Conservation (phyloP, 1,284 basidiomycete genomes). For the Retiboletus flavoniger region DNA sequence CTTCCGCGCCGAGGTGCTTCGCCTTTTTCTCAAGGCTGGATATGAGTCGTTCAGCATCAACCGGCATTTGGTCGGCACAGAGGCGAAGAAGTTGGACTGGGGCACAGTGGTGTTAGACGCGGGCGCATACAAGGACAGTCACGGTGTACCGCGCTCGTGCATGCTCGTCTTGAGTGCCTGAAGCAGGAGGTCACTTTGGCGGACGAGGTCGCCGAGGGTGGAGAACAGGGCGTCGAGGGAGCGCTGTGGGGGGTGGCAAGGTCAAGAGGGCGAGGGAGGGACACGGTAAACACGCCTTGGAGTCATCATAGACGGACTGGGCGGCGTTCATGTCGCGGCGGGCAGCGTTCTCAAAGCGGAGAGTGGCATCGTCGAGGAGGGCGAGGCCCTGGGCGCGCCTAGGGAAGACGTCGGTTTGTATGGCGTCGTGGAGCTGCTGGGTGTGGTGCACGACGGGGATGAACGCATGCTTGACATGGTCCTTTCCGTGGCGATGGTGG, state of each 20-base stretch:
- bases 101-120: constrained; percentile 9
- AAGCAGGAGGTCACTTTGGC: constrained; percentile 27
- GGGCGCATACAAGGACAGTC: background rate
- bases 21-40: constrained; percentile 26
- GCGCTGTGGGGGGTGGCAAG: constrained; percentile 12
- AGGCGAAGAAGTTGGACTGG: constrained; percentile 25
- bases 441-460: constrained; percentile 31
- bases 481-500: constrained; percentile 18
- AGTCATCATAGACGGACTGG: constrained; percentile 12
- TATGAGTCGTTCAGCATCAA: constrained; percentile 28
- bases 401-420: constrained; percentile 24
- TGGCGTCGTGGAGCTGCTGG: constrained; percentile 28
- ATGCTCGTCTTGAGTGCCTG: constrained; percentile 23
- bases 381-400: constrained; percentile 16
- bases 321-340: constrained; percentile 19
- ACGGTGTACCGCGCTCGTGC: constrained; percentile 22
- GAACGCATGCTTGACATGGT: constrained; percentile 20
- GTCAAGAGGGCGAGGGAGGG: constrained; percentile 8
- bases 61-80: constrained; percentile 17
- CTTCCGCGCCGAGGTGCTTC: constrained; percentile 34
- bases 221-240: constrained; percentile 21
- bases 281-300: constrained; percentile 26
- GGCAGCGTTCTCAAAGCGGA: constrained; percentile 18
- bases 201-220: constrained; percentile 20
- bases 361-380: constrained; percentile 19